These are phyloP conservation scores for Ceratocystis smalleyi DNA, from an alignment of 2,329 filamentous ascomycete genomes.

Conservation along the genomic window DNA sequence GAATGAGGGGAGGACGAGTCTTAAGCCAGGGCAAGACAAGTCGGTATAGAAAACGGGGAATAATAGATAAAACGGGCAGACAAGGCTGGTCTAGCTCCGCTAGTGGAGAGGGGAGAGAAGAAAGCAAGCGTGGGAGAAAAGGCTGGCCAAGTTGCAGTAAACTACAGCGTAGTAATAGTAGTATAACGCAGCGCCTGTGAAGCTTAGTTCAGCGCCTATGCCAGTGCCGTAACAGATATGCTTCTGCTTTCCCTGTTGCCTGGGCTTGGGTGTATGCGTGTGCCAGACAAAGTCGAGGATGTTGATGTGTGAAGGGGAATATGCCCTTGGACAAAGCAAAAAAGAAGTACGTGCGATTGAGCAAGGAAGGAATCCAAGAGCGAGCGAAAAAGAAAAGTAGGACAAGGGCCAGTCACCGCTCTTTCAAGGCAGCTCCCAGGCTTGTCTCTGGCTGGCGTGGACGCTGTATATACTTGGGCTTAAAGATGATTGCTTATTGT, in stretches of 20 bases:
- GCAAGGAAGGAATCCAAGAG: slow-evolving; percentile 9
- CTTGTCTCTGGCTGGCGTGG: not conserved
- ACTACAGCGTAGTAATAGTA: not conserved
- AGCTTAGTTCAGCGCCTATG: not conserved
- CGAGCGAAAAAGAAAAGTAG: slow-evolving; percentile 3
- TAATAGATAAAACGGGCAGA: slow-evolving; percentile 6
- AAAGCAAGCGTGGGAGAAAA: slow-evolving; percentile 1
- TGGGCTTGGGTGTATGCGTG: not conserved
- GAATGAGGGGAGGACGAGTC: slow-evolving; percentile 12
- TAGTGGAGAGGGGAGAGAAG: not conserved
- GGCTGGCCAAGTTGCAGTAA: not conserved
- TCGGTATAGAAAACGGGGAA: slow-evolving; percentile 9
- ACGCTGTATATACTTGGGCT: not conserved
- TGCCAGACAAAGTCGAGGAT: slow-evolving; percentile 2
- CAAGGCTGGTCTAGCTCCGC: slow-evolving; percentile 4
- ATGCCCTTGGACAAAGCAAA: not conserved
- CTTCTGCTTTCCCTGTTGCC: too few species aligned
- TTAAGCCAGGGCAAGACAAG: slow-evolving; percentile 11
- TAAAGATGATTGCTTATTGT: not conserved
- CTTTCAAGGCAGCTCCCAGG: slow-evolving; percentile 8
- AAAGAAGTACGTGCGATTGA: not conserved
- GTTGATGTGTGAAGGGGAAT: not conserved
- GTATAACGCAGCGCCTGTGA: not conserved
- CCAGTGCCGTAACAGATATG: too few species aligned
- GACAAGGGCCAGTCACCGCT: slow-evolving; percentile 14